Conservation (phyloP, 345 rosid genomes). For the Lenwebbia sp. region DNA sequence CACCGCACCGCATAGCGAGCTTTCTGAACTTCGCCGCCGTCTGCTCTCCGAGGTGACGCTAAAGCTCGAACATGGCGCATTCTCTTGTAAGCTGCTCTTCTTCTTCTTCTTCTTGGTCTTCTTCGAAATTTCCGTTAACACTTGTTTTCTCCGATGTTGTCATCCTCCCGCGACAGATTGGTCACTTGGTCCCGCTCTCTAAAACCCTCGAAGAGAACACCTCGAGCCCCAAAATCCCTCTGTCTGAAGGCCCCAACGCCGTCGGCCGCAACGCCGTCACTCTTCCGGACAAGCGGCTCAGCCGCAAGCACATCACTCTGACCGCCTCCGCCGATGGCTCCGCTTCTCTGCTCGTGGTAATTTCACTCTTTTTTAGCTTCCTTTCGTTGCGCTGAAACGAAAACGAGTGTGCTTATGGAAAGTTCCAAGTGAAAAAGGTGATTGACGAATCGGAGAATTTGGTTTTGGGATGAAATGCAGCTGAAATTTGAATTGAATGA, state of each 20-base stretch:
- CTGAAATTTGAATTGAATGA: neutral
- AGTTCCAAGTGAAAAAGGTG: neutral
- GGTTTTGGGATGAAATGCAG: neutral
- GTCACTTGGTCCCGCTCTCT: constrained; percentile 50
- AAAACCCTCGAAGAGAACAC: constrained; percentile 36
- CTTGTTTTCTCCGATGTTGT: neutral
- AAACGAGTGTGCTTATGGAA: neutral
- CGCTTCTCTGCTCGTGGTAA: constrained; percentile 47
- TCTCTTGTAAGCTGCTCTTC: neutral
- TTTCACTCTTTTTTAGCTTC: neutral
- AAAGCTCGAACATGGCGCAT: neutral
- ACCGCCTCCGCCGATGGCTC: constrained; percentile 36
- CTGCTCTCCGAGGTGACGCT: neutral
- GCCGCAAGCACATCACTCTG: constrained; percentile 75
- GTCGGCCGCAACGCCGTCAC: constrained; percentile 57
- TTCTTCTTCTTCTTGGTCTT: neutral
- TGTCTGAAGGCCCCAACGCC: constrained; percentile 45
- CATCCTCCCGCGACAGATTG: constrained; percentile 14
- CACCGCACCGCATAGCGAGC: neutral
- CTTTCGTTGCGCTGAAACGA: neutral
- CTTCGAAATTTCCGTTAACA: neutral
- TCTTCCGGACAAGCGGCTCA: constrained; percentile 61
- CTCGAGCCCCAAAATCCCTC: constrained; percentile 36
- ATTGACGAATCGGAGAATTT: neutral
- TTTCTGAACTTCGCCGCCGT: neutral